phyloP scores from a whole-genome alignment of 768 basidiomycete species.

The Tulasnella sp. region DNA sequence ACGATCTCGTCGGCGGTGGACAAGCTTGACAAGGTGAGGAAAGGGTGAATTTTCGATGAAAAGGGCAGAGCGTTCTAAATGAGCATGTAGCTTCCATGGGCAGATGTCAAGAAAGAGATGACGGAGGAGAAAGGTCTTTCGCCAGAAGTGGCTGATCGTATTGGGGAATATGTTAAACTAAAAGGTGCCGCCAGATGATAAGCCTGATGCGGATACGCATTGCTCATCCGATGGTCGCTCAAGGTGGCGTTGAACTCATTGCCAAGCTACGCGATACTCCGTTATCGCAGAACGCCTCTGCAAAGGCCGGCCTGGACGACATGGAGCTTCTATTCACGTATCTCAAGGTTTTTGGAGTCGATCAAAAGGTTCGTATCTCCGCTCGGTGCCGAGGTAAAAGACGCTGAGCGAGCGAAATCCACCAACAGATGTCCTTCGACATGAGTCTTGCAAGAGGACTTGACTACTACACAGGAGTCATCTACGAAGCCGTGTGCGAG shows the following conservation, averaged over 20 bases:
- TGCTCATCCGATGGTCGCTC: neutral
- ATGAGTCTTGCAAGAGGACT: conserved; percentile 94
- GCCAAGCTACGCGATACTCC: conserved; percentile 53
- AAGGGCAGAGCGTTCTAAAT: neutral
- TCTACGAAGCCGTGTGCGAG: conserved; percentile 92
- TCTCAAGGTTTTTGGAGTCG: conserved; percentile 65
- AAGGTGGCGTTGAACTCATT: conserved; percentile 72
- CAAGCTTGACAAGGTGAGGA: conserved; percentile 85
- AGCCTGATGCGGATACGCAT: conserved; percentile 1
- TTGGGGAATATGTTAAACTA: conserved; percentile 92
- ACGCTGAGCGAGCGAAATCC: neutral
- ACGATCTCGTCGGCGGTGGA: conserved; percentile 94
- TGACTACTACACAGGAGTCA: conserved; percentile 98
- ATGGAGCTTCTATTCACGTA: conserved; percentile 79
- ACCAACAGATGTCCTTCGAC: conserved; percentile 77
- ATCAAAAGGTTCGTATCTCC: conserved; percentile 50
- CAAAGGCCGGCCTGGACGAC: conserved; percentile 73
- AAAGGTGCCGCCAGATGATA: conserved; percentile 46
- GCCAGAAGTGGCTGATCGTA: conserved; percentile 71
- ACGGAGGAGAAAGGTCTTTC: conserved; percentile 88
- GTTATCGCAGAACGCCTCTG: conserved; percentile 58
- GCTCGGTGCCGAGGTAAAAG: neutral
- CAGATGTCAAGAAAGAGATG: conserved; percentile 93
- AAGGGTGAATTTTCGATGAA: neutral
- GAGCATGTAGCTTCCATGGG: conserved; percentile 62